Conservation (phyloP, 371 early-diverging fungal species). For the Dichotomocladium elegans region DNA sequence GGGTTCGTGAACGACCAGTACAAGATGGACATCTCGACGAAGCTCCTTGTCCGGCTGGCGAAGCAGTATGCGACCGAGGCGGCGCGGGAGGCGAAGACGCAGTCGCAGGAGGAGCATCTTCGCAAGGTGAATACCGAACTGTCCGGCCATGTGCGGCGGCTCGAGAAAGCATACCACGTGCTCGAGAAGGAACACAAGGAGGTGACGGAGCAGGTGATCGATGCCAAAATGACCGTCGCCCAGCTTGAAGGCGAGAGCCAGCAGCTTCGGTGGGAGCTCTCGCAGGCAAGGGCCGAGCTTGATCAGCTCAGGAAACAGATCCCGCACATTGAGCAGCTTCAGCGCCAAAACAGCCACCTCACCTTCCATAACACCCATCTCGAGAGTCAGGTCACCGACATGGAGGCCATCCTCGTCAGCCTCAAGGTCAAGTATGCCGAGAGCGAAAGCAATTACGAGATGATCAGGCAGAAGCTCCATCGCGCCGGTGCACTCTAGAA, state of each 20-base stretch:
- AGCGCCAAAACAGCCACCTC: slow-evolving; percentile 62
- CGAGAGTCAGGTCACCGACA: slow-evolving; percentile 57
- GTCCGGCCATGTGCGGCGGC: slow-evolving; percentile 44
- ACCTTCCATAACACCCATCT: slow-evolving; percentile 59
- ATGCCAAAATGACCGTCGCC: slow-evolving; percentile 53
- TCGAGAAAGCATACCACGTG: slow-evolving; percentile 58
- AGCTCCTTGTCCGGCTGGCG: slow-evolving; percentile 15
- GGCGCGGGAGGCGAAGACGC: slow-evolving; percentile 22
- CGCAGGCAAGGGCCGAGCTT: slow-evolving; percentile 32
- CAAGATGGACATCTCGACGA: slow-evolving; percentile 20
- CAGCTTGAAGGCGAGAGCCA: slow-evolving; percentile 48
- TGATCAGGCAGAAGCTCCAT: slow-evolving; percentile 28
- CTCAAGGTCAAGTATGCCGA: slow-evolving; percentile 69
- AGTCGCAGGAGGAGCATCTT: slow-evolving; percentile 49
- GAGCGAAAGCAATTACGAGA: slow-evolving; percentile 62
- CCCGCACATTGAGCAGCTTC: slow-evolving; percentile 57
- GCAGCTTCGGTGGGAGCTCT: slow-evolving; percentile 50
- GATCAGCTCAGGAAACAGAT: slow-evolving; percentile 15
- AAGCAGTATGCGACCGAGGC: slow-evolving; percentile 26
- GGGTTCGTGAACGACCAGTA: slow-evolving; percentile 33
- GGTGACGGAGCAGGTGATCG: slow-evolving; percentile 50
- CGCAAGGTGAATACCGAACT: slow-evolving; percentile 65
- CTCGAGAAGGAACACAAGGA: slow-evolving; percentile 72
- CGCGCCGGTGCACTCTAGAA: slow-evolving; percentile 1
- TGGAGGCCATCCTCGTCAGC: slow-evolving; percentile 61